Conservation (phyloP, 2,329 filamentous ascomycete genomes). For the Fusarium sp. region DNA sequence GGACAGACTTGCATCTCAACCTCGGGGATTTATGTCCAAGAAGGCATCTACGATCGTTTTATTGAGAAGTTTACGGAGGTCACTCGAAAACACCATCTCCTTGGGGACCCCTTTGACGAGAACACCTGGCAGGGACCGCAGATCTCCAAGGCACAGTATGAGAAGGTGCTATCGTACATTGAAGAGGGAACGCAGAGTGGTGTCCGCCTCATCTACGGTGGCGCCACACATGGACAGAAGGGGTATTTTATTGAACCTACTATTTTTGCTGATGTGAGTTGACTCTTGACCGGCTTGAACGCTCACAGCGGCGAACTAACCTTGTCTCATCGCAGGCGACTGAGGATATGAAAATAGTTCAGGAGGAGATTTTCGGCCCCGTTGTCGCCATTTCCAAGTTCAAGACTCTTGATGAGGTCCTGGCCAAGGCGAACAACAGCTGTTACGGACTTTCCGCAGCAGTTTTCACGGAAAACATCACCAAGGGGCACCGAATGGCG, state of each 20-base stretch:
- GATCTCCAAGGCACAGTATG: not conserved
- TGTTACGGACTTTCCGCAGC: not conserved
- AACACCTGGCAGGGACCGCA: not conserved
- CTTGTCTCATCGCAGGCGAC: not conserved
- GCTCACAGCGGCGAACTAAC: not conserved
- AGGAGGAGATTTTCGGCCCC: not conserved
- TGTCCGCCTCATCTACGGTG: not conserved
- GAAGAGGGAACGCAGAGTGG: not conserved
- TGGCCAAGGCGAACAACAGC: not conserved
- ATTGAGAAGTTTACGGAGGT: not conserved
- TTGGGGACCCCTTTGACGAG: not conserved
- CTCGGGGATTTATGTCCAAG: not conserved
- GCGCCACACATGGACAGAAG: not conserved
- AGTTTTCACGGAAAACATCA: not conserved
- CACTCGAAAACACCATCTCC: not conserved
- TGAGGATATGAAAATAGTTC: not conserved
- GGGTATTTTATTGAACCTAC: not conserved
- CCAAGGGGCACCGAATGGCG: not conserved
- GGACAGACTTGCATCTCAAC: not conserved
- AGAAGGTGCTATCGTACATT: not conserved
- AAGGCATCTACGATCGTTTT: not conserved
- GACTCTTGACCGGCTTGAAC: accelerated
- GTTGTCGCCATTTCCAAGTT: not conserved
- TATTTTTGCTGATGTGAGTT: not conserved
- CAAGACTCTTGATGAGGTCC: not conserved